Conservation (phyloP, 148 eudicot genomes). For the Fagopyrum homotropicum region DNA sequence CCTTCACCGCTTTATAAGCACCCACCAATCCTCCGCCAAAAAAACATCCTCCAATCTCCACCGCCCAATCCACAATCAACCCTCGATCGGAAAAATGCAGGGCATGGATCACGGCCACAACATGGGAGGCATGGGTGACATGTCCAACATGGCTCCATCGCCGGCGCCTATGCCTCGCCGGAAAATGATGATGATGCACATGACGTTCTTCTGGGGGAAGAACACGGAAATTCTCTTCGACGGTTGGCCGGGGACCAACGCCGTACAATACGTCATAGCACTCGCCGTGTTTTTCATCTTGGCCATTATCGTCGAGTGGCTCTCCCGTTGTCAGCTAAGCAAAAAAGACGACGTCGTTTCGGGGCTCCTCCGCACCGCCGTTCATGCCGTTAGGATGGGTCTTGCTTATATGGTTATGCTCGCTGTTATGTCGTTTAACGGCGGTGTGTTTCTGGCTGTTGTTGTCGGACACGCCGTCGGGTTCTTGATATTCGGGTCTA, state of each 20-base stretch:
- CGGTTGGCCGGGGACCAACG: conserved; percentile 54
- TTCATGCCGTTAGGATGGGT: conserved; percentile 28
- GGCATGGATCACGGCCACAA: conserved; percentile 15
- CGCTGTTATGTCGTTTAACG: conserved; percentile 56
- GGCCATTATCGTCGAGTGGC: conserved; percentile 28
- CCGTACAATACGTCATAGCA: conserved; percentile 34
- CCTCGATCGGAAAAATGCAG: background rate
- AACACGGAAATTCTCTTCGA: conserved; percentile 43
- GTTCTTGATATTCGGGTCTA: conserved; percentile 9
- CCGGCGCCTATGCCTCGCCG: background rate
- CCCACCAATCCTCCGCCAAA: background rate
- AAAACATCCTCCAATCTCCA: background rate
- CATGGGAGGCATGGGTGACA: background rate
- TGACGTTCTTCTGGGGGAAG: conserved; percentile 78
- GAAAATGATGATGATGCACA: conserved; percentile 63
- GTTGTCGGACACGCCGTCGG: conserved; percentile 14
- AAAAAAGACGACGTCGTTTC: conserved; percentile 8
- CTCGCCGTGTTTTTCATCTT: conserved; percentile 35
- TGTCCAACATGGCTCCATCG: conserved; percentile 6
- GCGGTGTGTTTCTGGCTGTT: conserved; percentile 41
- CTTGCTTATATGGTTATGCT: conserved; percentile 42
- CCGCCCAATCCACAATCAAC: background rate
- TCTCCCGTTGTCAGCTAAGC: conserved; percentile 22
- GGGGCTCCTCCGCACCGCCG: conserved; percentile 17
- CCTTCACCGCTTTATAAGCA: background rate